Evolutionary conservation across 2,329 filamentous ascomycete genomes (phyloP).

Genomic region (Bipolaris zeicola): DNA sequence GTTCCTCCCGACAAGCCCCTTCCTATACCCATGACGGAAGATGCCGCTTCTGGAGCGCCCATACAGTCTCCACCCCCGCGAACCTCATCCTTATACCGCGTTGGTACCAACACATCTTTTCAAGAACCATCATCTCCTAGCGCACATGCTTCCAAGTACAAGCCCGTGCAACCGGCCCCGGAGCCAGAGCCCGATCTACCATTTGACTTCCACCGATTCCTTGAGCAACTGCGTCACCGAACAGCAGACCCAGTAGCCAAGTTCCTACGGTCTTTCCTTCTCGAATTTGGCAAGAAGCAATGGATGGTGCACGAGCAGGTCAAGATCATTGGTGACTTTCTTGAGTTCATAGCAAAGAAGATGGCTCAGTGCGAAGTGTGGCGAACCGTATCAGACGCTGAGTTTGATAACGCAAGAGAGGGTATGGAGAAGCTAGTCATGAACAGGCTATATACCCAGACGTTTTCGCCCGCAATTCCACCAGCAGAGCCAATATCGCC

Average conservation of each 20-base stretch:
- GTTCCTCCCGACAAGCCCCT: conserved; percentile 65
- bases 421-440: conserved; percentile 99
- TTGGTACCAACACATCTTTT: conserved; percentile 38
- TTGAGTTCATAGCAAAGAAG: conserved; percentile 96
- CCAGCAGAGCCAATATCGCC: conserved; percentile 75
- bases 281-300: conserved; percentile 94
- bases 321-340: conserved; percentile 96
- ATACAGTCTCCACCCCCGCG: conserved; percentile 43
- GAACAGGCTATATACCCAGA: conserved; percentile 95
- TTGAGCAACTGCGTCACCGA: conserved; percentile 93
- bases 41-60: conserved; percentile 26
- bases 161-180: conserved; percentile 60
- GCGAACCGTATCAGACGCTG: conserved; percentile 91
- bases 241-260: conserved; percentile 98
- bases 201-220: conserved; percentile 96
- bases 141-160: conserved; percentile 57
- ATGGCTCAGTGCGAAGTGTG: conserved; percentile 98
- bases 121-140: conserved; percentile 42
- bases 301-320: conserved; percentile 99
- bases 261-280: conserved; percentile 91
- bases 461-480: conserved; percentile 92
- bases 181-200: conserved; percentile 77
- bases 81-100: conserved; percentile 43
- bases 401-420: conserved; percentile 97
- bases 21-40: conserved; percentile 31